Percentiles rank a stretch among this genome's conserved stretches.
Conservation (phyloP, 2,329 filamentous ascomycete genomes). For the Lachnellula cervina region DNA sequence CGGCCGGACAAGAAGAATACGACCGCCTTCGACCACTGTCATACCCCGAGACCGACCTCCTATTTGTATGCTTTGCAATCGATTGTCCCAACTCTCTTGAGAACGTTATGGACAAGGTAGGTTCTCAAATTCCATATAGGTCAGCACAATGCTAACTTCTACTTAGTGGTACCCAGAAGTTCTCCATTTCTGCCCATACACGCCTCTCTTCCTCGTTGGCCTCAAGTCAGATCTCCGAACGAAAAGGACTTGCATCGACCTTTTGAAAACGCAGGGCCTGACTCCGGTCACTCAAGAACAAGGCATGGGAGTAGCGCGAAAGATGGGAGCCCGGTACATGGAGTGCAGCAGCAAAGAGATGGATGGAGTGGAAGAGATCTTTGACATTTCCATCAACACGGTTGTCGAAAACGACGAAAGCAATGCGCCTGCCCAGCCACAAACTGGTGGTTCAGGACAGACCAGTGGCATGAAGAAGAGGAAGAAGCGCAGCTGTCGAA, state of each 20-base stretch:
- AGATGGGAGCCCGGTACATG: constrained; percentile 94
- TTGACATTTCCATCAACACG: constrained; percentile 83
- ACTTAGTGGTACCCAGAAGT: constrained; percentile 96
- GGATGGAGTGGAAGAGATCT: constrained; percentile 93
- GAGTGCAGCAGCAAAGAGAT: constrained; percentile 99
- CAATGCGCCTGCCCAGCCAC: constrained; percentile 35
- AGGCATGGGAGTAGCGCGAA: constrained; percentile 78
- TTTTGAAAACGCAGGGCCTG: constrained; percentile 95
- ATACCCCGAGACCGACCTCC: constrained; percentile 94
- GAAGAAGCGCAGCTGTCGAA: constrained; percentile 81
- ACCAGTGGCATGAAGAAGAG: constrained; percentile 61
- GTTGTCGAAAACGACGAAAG: constrained; percentile 77
- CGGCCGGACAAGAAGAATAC: constrained; percentile 97
- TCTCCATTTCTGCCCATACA: constrained; percentile 97
- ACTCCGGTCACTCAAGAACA: constrained; percentile 92
- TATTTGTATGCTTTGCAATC: constrained; percentile 99
- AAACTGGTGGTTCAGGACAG: constrained; percentile 13
- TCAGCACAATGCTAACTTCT: constrained; percentile 1
- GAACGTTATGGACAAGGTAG: constrained; percentile 97
- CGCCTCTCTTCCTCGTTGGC: constrained; percentile 89
- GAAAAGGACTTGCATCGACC: constrained; percentile 96
- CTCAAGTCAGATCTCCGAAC: constrained; percentile 94
- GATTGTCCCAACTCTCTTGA: constrained; percentile 97
- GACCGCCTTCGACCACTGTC: constrained; percentile 92
- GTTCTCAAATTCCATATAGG: constrained; percentile 14